Percentiles rank a stretch among this genome's conserved stretches.
Conservation (phyloP, 1,284 basidiomycete species). For the Xerocomus alliaceus region DNA sequence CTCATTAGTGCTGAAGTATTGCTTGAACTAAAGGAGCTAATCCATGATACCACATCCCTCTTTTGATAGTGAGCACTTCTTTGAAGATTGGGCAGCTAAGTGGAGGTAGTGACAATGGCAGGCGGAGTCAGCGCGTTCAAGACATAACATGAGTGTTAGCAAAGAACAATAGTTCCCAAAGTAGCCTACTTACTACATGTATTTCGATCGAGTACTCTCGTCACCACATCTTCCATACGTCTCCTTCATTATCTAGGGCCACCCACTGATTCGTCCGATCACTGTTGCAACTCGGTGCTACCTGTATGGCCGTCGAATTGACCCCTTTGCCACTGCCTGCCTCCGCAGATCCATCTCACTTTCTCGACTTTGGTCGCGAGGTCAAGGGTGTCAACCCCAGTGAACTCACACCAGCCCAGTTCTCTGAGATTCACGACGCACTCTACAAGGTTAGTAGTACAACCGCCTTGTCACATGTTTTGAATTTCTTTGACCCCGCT, state of each 20-base stretch:
- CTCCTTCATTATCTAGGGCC: background rate
- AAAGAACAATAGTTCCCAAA: no score
- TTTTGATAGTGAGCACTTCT: no score
- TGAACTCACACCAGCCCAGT: conserved; percentile 58
- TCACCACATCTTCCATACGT: no score
- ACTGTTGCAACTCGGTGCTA: background rate
- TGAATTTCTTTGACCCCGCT: background rate
- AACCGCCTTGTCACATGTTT: background rate
- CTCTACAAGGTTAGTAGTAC: conserved; percentile 66
- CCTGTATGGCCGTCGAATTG: conserved; percentile 65
- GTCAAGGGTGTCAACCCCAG: conserved; percentile 68
- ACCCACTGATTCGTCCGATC: background rate
- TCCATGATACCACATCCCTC: no score
- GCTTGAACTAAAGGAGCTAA: no score
- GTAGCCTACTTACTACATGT: no score
- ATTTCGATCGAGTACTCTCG: no score
- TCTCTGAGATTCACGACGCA: conserved; percentile 64
- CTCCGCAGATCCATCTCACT: conserved; percentile 62
- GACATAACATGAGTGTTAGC: no score
- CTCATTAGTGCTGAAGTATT: no score
- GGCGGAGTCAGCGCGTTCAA: no score
- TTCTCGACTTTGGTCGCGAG: conserved; percentile 68
- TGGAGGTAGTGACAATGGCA: no score
- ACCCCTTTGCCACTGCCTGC: conserved; percentile 59
- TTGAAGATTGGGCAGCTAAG: no score